These are phyloP conservation scores for Fremontodendron californicum DNA, from an alignment of 345 rosid genomes.

Conservation along the genomic window DNA sequence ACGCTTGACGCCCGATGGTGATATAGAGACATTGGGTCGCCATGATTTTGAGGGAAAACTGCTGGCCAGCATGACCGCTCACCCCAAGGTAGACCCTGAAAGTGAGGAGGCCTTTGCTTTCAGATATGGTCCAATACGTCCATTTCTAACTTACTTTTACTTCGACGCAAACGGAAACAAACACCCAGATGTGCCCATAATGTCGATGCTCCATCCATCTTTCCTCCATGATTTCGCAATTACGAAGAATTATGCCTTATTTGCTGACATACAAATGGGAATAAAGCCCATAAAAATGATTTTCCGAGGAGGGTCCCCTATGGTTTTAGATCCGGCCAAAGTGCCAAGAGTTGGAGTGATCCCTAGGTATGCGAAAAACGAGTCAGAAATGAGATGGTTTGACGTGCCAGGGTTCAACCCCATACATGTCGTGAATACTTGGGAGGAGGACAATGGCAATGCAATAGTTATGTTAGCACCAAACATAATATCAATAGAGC, in stretches of 20 bases:
- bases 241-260: neutral
- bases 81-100: slow-evolving; percentile 6
- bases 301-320: neutral
- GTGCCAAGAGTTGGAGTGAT: neutral
- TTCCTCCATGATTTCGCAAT: slow-evolving; percentile 7
- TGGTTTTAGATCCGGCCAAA: neutral
- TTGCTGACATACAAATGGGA: neutral
- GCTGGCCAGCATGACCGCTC: neutral
- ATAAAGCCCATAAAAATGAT: neutral
- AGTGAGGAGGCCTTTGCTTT: slow-evolving; percentile 1
- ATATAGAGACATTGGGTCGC: slow-evolving; percentile 2
- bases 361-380: neutral
- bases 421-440: neutral
- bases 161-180: neutral
- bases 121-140: neutral
- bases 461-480: neutral
- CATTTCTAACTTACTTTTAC: slow-evolving; percentile 5
- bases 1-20: neutral
- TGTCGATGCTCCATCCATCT: neutral
- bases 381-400: slow-evolving; percentile 3
- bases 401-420: slow-evolving; percentile 5
- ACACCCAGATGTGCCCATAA: neutral
- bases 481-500: neutral
- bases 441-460: neutral
- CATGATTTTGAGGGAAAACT: neutral